phyloP scores from a whole-genome alignment of 345 rosid genomes.

The Brassica incana region DNA sequence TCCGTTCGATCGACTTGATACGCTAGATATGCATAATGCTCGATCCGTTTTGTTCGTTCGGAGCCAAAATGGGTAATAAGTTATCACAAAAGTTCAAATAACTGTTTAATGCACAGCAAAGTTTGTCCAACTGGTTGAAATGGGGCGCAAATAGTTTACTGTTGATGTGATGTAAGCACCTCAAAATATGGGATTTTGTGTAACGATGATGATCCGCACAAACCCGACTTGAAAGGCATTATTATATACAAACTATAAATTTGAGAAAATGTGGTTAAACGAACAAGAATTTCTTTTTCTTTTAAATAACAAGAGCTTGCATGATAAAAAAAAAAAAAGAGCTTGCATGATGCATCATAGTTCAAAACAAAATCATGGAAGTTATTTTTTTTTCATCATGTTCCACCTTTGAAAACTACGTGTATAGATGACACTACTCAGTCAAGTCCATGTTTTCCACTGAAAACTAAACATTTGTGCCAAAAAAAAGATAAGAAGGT shows the following conservation, averaged over 20 bases:
- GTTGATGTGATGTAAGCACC: background rate
- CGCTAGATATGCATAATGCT: too few species aligned
- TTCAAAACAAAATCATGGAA: background rate
- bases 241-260: background rate
- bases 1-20: too few species aligned
- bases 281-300: too few species aligned
- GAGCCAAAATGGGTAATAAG: too few species aligned
- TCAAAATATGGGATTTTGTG: conserved; percentile 2
- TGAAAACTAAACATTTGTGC: background rate
- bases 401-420: background rate
- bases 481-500: background rate
- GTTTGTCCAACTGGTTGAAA: background rate
- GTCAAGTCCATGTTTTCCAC: background rate
- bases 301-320: background rate
- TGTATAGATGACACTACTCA: background rate
- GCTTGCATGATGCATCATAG: background rate
- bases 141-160: background rate
- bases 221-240: background rate
- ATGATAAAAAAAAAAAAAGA: too few species aligned
- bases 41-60: too few species aligned
- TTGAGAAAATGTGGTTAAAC: too few species aligned
- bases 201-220: conserved; percentile 6
- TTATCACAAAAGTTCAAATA: background rate
- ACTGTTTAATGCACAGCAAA: background rate
- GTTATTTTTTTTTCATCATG: background rate